Conservation (phyloP, 805 yeast species). For the Grigorovia transvaalensis region DNA sequence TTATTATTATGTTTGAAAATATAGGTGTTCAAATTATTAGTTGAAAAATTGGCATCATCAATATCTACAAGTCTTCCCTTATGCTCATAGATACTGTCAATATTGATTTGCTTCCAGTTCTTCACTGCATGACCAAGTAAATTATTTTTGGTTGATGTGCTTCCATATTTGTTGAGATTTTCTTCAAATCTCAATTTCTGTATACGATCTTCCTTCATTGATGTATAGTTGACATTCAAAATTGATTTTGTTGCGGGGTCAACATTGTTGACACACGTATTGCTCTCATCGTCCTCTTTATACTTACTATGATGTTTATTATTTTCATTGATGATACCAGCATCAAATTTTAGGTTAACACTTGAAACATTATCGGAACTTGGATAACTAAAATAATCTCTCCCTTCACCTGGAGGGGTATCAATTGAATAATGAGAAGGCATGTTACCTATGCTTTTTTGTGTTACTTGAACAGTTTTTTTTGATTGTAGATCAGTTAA, state of each 20-base stretch:
- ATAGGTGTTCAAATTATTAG: background rate
- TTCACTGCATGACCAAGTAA: background rate
- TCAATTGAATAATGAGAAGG: background rate
- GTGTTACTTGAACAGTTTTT: background rate
- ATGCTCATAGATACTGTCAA: no score
- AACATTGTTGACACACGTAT: no score
- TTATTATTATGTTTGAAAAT: background rate
- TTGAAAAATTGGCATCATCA: background rate
- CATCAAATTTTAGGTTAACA: no score
- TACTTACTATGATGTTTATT: no score
- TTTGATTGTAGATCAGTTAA: conserved; percentile 3
- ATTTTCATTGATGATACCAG: background rate
- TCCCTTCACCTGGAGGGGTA: conserved; percentile 7
- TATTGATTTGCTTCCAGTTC: no score
- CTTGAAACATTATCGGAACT: background rate
- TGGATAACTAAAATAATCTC: conserved; percentile 14
- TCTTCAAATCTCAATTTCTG: background rate
- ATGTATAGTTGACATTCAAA: background rate
- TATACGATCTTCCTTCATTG: background rate
- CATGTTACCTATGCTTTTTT: background rate
- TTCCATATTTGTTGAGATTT: background rate
- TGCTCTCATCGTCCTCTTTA: no score
- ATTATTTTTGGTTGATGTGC: background rate
- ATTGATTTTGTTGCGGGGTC: background rate
- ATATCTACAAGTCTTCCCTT: background rate